phyloP scores from a whole-genome alignment of 1,284 basidiomycete species.

The Tylopilus sp. region DNA sequence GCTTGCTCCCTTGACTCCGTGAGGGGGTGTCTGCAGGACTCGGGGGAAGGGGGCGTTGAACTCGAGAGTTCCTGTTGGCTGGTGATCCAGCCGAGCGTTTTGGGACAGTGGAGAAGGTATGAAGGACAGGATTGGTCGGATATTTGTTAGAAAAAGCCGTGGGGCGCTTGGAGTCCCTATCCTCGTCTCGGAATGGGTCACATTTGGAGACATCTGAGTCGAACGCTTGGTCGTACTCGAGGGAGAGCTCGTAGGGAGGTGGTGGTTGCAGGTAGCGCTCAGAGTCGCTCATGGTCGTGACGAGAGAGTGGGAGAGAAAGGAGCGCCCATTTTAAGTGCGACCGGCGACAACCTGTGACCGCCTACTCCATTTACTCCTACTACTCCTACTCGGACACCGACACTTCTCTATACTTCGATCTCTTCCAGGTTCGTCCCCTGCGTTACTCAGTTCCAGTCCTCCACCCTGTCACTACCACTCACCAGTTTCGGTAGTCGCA shows the following conservation, averaged over 20 bases:
- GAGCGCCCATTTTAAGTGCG: slow-evolving; percentile 12
- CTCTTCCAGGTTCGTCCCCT: slow-evolving; percentile 82
- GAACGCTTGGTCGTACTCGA: slow-evolving; percentile 49
- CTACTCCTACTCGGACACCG: slow-evolving; percentile 5
- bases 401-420: slow-evolving; percentile 61
- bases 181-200: slow-evolving; percentile 26
- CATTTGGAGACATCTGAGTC: slow-evolving; percentile 14
- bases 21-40: slow-evolving; percentile 14
- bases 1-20: slow-evolving; percentile 23
- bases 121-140: not conserved
- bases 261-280: slow-evolving; percentile 36
- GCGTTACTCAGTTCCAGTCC: slow-evolving; percentile 5
- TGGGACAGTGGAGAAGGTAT: not conserved
- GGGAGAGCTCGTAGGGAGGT: slow-evolving; percentile 49
- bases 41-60: slow-evolving; percentile 27
- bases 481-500: slow-evolving; percentile 78
- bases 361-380: slow-evolving; percentile 10
- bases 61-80: slow-evolving; percentile 1
- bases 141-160: slow-evolving; percentile 5
- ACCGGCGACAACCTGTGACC: not conserved
- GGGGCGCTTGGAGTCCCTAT: slow-evolving; percentile 3
- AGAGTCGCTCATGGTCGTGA: slow-evolving; percentile 22
- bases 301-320: not conserved
- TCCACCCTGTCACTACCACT: slow-evolving; percentile 27
- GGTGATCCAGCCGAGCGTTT: slow-evolving; percentile 7